Evolutionary conservation across 148 eudicot genomes (phyloP).

Genomic region (Rhododendron simsii): DNA sequence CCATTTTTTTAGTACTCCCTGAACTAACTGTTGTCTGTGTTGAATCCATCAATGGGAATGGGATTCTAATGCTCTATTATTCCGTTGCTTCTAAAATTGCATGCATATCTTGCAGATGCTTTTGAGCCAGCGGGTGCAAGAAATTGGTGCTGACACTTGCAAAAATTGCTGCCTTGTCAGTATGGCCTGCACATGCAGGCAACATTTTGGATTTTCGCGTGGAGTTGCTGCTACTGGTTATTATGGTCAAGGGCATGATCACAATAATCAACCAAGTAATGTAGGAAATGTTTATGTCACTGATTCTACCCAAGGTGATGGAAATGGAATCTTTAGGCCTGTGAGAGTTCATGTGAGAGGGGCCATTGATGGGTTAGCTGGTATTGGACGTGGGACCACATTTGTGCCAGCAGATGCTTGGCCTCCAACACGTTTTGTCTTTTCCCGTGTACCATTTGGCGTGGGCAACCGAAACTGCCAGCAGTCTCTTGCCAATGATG

Average conservation of each 20-base stretch:
- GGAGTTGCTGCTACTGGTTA: slow-evolving; percentile 58
- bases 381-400: slow-evolving; percentile 86
- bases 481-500: slow-evolving; percentile 86
- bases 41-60: neutral
- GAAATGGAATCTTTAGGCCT: slow-evolving; percentile 77
- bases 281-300: slow-evolving; percentile 62
- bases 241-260: slow-evolving; percentile 77
- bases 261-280: slow-evolving; percentile 42
- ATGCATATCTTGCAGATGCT: slow-evolving; percentile 62
- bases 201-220: slow-evolving; percentile 62
- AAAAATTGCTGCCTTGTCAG: slow-evolving; percentile 75
- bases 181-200: slow-evolving; percentile 85
- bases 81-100: neutral
- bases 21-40: neutral
- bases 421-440: slow-evolving; percentile 94
- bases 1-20: neutral
- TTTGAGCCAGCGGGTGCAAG: slow-evolving; percentile 92
- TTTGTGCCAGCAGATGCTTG: slow-evolving; percentile 71
- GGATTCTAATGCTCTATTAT: neutral
- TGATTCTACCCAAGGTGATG: slow-evolving; percentile 72
- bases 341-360: slow-evolving; percentile 95
- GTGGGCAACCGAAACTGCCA: slow-evolving; percentile 79
- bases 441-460: slow-evolving; percentile 87
- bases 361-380: slow-evolving; percentile 93
- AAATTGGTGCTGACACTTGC: slow-evolving; percentile 89